These are phyloP conservation scores for Annulohypoxylon bovei DNA, from an alignment of 495 filamentous ascomycete genomes.

Conservation along the genomic window DNA sequence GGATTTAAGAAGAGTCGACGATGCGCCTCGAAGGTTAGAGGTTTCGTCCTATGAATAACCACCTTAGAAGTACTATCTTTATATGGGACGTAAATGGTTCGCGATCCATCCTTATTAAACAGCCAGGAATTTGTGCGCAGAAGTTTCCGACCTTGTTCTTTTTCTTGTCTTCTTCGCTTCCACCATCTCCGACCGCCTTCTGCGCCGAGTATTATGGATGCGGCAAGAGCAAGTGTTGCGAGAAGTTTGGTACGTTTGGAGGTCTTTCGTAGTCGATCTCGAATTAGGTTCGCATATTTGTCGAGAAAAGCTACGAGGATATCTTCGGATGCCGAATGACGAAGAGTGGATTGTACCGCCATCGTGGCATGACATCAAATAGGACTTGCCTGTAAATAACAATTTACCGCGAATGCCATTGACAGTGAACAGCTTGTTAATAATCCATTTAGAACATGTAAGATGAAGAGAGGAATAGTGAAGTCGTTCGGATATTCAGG, in stretches of 20 bases:
- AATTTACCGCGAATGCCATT: conserved; percentile 28
- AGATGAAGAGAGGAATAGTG: neutral
- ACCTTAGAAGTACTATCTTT: conserved; percentile 88
- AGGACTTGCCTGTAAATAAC: conserved; percentile 17
- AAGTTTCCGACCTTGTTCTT: conserved; percentile 78
- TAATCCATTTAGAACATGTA: neutral
- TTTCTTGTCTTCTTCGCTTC: conserved; percentile 73
- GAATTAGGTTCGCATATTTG: conserved; percentile 71
- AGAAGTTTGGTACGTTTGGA: conserved; percentile 76
- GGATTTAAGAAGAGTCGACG: conserved; percentile 92
- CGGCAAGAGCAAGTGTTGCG: conserved; percentile 74
- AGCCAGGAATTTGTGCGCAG: conserved; percentile 92
- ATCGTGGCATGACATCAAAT: conserved; percentile 59
- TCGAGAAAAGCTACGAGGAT: conserved; percentile 73
- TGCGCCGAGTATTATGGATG: conserved; percentile 78
- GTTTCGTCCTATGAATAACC: conserved; percentile 90
- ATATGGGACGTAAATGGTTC: conserved; percentile 95
- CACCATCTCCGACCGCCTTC: conserved; percentile 82
- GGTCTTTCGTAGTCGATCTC: conserved; percentile 66
- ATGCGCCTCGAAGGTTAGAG: conserved; percentile 95
- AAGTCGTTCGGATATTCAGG: conserved; percentile 4
- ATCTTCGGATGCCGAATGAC: conserved; percentile 69
- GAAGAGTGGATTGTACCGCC: conserved; percentile 88
- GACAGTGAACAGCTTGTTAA: conserved; percentile 19
- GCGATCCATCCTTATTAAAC: conserved; percentile 89